phyloP scores from a whole-genome alignment of 2,329 filamentous ascomycete genomes.

The Epichloe amarillans region DNA sequence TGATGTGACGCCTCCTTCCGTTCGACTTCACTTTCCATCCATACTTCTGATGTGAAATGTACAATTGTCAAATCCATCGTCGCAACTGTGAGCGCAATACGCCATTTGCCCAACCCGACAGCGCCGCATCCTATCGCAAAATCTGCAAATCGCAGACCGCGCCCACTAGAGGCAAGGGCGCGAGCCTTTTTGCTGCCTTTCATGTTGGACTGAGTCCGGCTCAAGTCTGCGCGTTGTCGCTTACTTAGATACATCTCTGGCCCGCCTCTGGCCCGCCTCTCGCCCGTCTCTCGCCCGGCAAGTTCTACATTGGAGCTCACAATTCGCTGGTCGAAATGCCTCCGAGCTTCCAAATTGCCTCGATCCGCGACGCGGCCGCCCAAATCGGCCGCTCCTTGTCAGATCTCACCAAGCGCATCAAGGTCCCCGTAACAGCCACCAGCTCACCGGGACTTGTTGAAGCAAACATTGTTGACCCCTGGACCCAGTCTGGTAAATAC shows the following conservation, averaged over 20 bases:
- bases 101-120: neutral
- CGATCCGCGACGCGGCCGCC: slow-evolving; percentile 18
- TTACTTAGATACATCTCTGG: neutral
- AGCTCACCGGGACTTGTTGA: slow-evolving; percentile 49
- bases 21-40: neutral
- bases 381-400: slow-evolving; percentile 22
- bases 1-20: neutral
- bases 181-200: neutral
- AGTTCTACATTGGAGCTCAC: neutral
- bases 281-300: neutral
- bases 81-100: neutral
- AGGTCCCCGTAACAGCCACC: slow-evolving; percentile 44
- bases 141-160: neutral
- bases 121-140: neutral
- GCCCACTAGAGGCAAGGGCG: neutral
- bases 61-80: neutral
- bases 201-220: neutral
- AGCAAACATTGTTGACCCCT: slow-evolving; percentile 60
- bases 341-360: slow-evolving; percentile 18
- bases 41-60: neutral
- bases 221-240: slow-evolving; percentile 2
- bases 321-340: slow-evolving; percentile 25
- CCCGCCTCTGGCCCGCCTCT: neutral
- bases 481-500: slow-evolving; percentile 72
- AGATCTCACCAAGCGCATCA: slow-evolving; percentile 39